phyloP scores from a whole-genome alignment of 1,139 yeast genomes.

The Meyerozyma elateridarum region DNA sequence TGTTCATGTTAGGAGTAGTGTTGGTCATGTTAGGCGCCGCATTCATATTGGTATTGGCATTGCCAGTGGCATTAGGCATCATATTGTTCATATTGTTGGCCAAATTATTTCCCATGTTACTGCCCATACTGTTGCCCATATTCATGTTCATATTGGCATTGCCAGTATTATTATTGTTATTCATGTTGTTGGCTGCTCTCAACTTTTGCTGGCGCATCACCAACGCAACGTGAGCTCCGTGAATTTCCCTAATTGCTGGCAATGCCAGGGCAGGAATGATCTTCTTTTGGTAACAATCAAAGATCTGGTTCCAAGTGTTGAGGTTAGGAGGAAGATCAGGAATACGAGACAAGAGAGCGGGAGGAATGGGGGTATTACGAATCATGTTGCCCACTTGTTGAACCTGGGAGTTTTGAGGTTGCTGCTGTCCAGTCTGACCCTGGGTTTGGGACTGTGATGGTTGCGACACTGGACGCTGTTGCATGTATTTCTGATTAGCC shows the following conservation, averaged over 20 bases:
- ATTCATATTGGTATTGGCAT: constrained; percentile 10
- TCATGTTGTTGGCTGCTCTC: constrained; percentile 16
- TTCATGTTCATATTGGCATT: constrained; percentile 9
- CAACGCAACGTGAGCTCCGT: constrained; percentile 52
- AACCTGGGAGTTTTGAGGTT: constrained; percentile 22
- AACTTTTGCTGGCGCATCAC: constrained; percentile 30
- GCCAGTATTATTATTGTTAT: constrained; percentile 9
- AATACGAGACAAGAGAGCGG: constrained; percentile 60
- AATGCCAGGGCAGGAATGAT: constrained; percentile 51
- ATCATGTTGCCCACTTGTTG: constrained; percentile 37
- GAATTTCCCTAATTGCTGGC: constrained; percentile 56
- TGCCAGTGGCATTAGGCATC: no score
- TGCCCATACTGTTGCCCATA: constrained; percentile 11
- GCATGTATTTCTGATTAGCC: constrained; percentile 2
- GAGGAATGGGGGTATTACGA: constrained; percentile 65
- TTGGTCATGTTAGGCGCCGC: constrained; percentile 6
- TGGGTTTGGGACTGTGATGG: background rate
- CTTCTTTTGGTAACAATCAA: constrained; percentile 61
- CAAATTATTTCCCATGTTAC: constrained; percentile 10
- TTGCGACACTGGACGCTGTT: constrained; percentile 1
- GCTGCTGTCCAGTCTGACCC: constrained; percentile 5
- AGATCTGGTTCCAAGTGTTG: constrained; percentile 79
- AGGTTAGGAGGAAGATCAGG: constrained; percentile 82
- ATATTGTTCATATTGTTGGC: constrained; percentile 16
- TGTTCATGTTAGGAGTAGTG: constrained; percentile 4